These are phyloP conservation scores for Colletotrichum lini DNA, from an alignment of 2,329 filamentous ascomycete species.

Conservation along the genomic window DNA sequence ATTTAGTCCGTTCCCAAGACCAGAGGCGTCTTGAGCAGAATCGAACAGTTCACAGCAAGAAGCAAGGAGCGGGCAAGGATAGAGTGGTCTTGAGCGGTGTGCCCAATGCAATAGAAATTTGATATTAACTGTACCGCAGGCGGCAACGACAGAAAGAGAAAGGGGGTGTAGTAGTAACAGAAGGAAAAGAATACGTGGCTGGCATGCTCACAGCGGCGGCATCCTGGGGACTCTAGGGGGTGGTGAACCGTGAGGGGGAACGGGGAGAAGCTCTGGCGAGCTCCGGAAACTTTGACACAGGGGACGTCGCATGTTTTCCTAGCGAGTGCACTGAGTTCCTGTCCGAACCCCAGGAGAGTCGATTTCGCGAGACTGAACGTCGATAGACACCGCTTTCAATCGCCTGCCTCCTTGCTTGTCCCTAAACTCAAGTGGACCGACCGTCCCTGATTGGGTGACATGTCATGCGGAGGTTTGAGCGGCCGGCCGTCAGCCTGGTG, in stretches of 20 bases:
- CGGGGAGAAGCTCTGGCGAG: slow-evolving; percentile 26
- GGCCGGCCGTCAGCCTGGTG: slow-evolving; percentile 16
- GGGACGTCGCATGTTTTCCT: slow-evolving; percentile 47
- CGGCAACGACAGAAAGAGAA: background rate
- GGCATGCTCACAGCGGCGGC: slow-evolving; percentile 21
- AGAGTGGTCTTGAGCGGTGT: slow-evolving; percentile 18
- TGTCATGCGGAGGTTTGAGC: background rate
- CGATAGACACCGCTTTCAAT: slow-evolving; percentile 10
- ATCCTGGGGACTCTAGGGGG: background rate
- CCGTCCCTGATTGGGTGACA: background rate
- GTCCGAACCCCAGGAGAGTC: background rate
- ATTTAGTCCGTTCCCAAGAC: slow-evolving; percentile 1
- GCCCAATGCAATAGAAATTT: slow-evolving; percentile 19
- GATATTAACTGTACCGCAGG: slow-evolving; percentile 16
- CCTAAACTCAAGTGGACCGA: background rate
- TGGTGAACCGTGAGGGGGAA: background rate
- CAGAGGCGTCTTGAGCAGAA: slow-evolving; percentile 11
- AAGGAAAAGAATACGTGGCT: slow-evolving; percentile 16
- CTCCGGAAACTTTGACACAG: slow-evolving; percentile 48
- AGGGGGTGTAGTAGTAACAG: background rate
- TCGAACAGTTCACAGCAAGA: background rate
- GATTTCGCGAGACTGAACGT: slow-evolving; percentile 31
- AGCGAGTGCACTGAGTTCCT: slow-evolving; percentile 35
- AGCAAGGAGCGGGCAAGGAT: slow-evolving; percentile 26
- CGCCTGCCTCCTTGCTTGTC: background rate